These are phyloP conservation scores for Leccinum rimulosum DNA, from an alignment of 768 basidiomycete genomes.

Conservation along the genomic window DNA sequence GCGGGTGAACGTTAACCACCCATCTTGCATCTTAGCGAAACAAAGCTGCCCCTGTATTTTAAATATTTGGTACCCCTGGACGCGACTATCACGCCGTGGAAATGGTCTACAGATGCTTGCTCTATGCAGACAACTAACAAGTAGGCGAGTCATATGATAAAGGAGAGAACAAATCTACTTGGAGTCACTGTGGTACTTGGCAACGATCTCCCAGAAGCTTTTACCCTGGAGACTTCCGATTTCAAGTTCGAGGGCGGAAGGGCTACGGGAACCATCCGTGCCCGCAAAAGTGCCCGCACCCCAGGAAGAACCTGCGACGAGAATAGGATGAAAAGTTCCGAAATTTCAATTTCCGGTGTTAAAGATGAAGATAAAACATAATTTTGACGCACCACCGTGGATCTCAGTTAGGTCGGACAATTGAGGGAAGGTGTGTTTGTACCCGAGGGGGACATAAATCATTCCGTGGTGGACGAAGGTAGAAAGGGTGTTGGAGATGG, in stretches of 20 bases:
- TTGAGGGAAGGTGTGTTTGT: conserved; percentile 40
- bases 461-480: conserved; percentile 57
- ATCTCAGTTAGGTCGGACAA: conserved; percentile 41
- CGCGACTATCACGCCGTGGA: not conserved
- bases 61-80: not conserved
- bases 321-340: not conserved
- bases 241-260: conserved; percentile 53
- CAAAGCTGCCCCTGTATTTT: not conserved
- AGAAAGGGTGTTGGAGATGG: conserved; percentile 37
- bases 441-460: conserved; percentile 53
- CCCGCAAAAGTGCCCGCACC: conserved; percentile 72
- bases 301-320: conserved; percentile 63
- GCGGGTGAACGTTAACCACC: no score
- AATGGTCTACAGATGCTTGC: not conserved
- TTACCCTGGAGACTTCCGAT: conserved; percentile 58
- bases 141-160: not conserved
- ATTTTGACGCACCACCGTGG: conserved; percentile 41
- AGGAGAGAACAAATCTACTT: conserved; percentile 7
- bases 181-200: conserved; percentile 31
- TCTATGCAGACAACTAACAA: not conserved
- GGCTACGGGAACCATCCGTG: conserved; percentile 56
- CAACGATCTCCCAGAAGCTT: conserved; percentile 48
- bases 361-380: not conserved
- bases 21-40: not conserved
- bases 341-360: not conserved